Percentiles rank a stretch among this genome's conserved stretches.
These are phyloP conservation scores for Pharus latifolius DNA, from an alignment of 176 grass and related monocot species.

Conservation along the genomic window DNA sequence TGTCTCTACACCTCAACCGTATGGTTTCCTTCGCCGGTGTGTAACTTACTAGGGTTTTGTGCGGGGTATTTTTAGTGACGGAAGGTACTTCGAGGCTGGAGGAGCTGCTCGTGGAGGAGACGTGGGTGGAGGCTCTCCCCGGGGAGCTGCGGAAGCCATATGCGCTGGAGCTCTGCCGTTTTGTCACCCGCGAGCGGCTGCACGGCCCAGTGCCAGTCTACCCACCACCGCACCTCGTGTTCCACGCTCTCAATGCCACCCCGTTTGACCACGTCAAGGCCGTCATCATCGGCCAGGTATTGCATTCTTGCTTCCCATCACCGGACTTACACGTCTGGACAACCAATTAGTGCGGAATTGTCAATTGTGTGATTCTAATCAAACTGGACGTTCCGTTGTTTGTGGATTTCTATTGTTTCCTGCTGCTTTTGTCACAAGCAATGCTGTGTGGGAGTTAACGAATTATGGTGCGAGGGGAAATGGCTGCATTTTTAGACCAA, in stretches of 20 bases:
- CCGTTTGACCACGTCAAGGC: constrained; percentile 81
- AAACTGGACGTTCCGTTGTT: no score
- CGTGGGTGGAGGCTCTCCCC: constrained; percentile 47
- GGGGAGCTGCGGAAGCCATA: constrained; percentile 80
- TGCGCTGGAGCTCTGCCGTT: constrained; percentile 70
- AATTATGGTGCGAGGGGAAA: no score
- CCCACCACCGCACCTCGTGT: constrained; percentile 64
- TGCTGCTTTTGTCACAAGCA: not conserved
- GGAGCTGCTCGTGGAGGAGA: constrained; percentile 82
- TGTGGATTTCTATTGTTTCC: not conserved
- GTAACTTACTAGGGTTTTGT: not conserved
- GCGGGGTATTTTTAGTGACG: not conserved
- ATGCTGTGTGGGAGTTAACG: not conserved
- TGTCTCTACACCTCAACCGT: not conserved
- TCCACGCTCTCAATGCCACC: constrained; percentile 79
- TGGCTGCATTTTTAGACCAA: no score
- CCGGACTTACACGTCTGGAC: no score
- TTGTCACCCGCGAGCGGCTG: constrained; percentile 47
- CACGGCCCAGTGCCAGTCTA: constrained; percentile 53
- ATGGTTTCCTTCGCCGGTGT: constrained; percentile 1
- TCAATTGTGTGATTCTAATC: no score
- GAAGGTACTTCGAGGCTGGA: constrained; percentile 47
- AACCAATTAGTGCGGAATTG: no score
- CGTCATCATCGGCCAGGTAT: constrained; percentile 94
- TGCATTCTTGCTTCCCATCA: not conserved